phyloP scores from a whole-genome alignment of 169 alveolate genomes.

The Babesia ovis region DNA sequence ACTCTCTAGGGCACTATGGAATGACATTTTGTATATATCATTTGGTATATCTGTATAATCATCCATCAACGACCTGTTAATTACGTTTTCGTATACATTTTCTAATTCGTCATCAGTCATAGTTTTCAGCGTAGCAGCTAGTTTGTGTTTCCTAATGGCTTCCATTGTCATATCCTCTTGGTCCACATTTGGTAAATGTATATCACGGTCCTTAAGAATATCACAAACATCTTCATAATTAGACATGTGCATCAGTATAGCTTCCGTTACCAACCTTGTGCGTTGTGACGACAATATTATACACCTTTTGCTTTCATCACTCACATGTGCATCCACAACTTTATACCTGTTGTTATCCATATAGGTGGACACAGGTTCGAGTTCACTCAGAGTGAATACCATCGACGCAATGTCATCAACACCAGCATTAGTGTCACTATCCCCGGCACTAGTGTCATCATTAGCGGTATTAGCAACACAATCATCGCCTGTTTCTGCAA shows the following conservation, averaged over 20 bases:
- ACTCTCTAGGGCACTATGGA: slow-evolving; percentile 14
- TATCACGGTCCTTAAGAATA: slow-evolving; percentile 16
- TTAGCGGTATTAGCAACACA: background rate
- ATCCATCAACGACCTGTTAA: slow-evolving; percentile 14
- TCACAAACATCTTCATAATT: slow-evolving; percentile 41
- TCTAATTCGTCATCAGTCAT: slow-evolving; percentile 35
- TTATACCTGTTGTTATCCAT: slow-evolving; percentile 1
- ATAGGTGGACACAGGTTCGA: background rate
- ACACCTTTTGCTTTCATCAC: slow-evolving; percentile 17
- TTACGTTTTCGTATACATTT: slow-evolving; percentile 18
- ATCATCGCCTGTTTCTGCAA: background rate
- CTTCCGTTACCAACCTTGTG: slow-evolving; percentile 24
- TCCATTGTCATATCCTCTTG: slow-evolving; percentile 14
- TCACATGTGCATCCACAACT: slow-evolving; percentile 5
- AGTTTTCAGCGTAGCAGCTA: slow-evolving; percentile 17
- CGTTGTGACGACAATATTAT: slow-evolving; percentile 15
- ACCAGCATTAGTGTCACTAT: background rate
- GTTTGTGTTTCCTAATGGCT: slow-evolving; percentile 33
- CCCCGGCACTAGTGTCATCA: background rate
- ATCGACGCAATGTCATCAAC: slow-evolving; percentile 13
- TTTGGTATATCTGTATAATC: slow-evolving; percentile 8
- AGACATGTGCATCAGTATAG: slow-evolving; percentile 40
- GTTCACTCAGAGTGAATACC: slow-evolving; percentile 35
- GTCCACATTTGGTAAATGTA: slow-evolving; percentile 4
- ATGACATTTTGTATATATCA: slow-evolving; percentile 18